Base-by-base conservation (phyloP, 768 basidiomycete species). In the Psilocybe subaeruginosa region DNA sequence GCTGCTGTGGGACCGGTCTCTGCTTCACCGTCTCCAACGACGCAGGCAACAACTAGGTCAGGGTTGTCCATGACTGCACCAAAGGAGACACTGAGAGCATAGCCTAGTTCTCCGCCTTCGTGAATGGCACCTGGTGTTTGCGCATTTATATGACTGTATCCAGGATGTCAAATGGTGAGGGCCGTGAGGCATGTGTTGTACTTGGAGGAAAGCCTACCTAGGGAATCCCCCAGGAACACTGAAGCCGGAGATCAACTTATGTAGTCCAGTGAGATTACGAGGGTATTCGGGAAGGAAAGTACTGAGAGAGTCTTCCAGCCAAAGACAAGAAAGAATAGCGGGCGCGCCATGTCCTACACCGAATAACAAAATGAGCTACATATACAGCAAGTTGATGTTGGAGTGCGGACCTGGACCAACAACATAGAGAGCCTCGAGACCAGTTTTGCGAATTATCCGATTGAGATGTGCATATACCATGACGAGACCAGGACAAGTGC, bases 41-140 rank as follows among this genome's bases (percentile, higher is more conserved):
- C 81, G 62, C 90, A 92, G 51, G 88, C 82, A 17, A 90, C 86
- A 66, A 96, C 83, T 16, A 94, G 85, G 69, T 95, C 82, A 7
- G 93, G 94, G 64, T 92, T 89, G 72, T 97, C 95, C 91, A 97
- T 94, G 66, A 92, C 87, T 27, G 91, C 88, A 37, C 95, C 95
- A 69, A 92, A 96, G 0, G 92, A 82, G 8, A 93, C 93, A 45
- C 88, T 83, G 39, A 95, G 85, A 3, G 93, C 93, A 65, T 96
- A 97, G 7, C 95, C 94, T 12, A 96, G 83, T 72, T 96, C 95
- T 30, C 89, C 90, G 56, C 95, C 95, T 75, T 97, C 95, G 67
- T 97, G 95, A 63, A 97, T 96, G 3, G 85, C 82, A 4, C 95
- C 95, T 17, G 94, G 95, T 0, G 92, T 94, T 73, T 92, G 85